Evolutionary conservation across 1,284 basidiomycete genomes (phyloP), one percentile per base, ranked within the genome.

Genomic region (Ceratobasidium sp.): DNA sequence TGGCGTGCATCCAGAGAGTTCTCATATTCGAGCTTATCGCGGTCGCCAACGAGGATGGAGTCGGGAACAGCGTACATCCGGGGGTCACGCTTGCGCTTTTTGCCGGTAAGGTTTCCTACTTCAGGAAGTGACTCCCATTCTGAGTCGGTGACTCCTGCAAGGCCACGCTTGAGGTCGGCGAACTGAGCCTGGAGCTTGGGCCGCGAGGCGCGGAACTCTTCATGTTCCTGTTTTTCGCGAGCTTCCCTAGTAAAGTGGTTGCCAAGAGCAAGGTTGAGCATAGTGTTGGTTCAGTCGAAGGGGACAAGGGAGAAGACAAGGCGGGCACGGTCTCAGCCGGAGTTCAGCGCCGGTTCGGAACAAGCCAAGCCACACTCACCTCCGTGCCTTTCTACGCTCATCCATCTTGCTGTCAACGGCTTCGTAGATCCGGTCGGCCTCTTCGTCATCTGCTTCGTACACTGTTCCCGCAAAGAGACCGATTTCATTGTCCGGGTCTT

Each of bases 81-180:
- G 73, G 86, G 83, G 80, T 96, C 95, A 82, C 90, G 91, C 83
- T 96, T 92, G 81, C 95, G 88, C 83, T 97, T 93, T 86, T 96
- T 96, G 80, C 95, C 90, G 25, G 97, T 97, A 78, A 99, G 87
- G 86, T 98, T 98, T 73, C 95, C 95, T 52, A 98, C 96, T 85
- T 99, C 98, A 17, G 98, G 97, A 80, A 99, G 92, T 81, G 86
- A 91, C 80, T 96, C 95, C 97, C 98, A 99, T 84, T 99, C 96
- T 56, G 90, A 87, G 80, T 98, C 97, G 0, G 94, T 94, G 25
- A 99, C 93, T 7, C 89, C 88, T 7, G 93, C 89, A 37, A 99
- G 85, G 6, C 94, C 95, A 74, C 97, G 90, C 84, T 99, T 99
- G 79, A 99, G 84, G 83, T 99, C 97, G 0, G 95, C 92, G 82